Evolutionary conservation across 805 yeast genomes (phyloP).

Genomic region (Metschnikowia rubicola): DNA sequence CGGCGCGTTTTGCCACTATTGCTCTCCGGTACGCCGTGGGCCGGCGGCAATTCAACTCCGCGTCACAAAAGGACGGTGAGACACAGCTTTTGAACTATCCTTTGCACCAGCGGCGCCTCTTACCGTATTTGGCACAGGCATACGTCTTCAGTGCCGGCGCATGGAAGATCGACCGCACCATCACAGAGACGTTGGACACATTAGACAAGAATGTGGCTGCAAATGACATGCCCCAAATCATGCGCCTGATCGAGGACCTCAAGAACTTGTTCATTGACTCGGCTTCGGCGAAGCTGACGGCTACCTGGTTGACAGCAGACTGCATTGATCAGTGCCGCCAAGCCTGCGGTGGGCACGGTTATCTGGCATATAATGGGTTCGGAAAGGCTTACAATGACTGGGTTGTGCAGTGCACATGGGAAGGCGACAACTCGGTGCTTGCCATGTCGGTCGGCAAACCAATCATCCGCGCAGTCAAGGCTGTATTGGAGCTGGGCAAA

Average conservation of each 20-base stretch:
- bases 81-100: slow-evolving; percentile 23
- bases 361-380: slow-evolving; percentile 20
- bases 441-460: slow-evolving; percentile 23
- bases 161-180: slow-evolving; percentile 16
- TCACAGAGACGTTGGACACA: slow-evolving; percentile 12
- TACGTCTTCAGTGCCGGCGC: slow-evolving; percentile 19
- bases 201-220: slow-evolving; percentile 17
- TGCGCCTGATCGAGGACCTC: slow-evolving; percentile 12
- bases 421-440: slow-evolving; percentile 22
- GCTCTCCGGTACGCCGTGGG: slow-evolving; percentile 22
- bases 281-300: slow-evolving; percentile 19
- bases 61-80: slow-evolving; percentile 21
- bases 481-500: slow-evolving; percentile 15
- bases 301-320: slow-evolving; percentile 23
- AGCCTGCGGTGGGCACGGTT: slow-evolving; percentile 23
- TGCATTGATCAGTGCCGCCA: slow-evolving; percentile 21
- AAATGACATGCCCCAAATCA: slow-evolving; percentile 15
- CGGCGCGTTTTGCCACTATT: slow-evolving; percentile 18
- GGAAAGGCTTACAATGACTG: slow-evolving; percentile 21
- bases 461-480: slow-evolving; percentile 15
- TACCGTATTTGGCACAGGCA: slow-evolving; percentile 21
- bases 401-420: slow-evolving; percentile 25
- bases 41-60: slow-evolving; percentile 20
- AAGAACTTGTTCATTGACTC: slow-evolving; percentile 20
- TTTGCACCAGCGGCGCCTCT: slow-evolving; percentile 20